A percentile compares a stretch with the other conserved stretches of the same genome.
phyloP scores from a whole-genome alignment of 768 basidiomycete species.

The Russula griseocarnosa region DNA sequence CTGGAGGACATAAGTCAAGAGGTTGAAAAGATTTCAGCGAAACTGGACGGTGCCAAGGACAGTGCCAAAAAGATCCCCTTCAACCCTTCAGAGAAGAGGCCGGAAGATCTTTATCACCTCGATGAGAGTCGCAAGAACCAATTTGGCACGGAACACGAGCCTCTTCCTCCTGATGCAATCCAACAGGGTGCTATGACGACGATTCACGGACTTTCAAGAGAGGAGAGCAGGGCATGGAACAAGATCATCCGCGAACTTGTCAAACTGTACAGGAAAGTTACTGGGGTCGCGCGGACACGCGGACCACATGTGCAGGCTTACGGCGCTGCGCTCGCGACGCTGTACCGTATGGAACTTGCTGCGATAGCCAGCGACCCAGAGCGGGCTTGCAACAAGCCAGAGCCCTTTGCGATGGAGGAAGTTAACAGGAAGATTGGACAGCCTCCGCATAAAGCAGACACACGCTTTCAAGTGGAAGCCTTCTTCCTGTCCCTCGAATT shows the following conservation, averaged over 20 bases:
- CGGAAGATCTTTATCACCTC: slow-evolving; percentile 7
- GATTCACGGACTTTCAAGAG: slow-evolving; percentile 26
- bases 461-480: slow-evolving; percentile 37
- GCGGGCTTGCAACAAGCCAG: slow-evolving; percentile 30
- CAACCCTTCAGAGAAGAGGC: not conserved
- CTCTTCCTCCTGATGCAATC: slow-evolving; percentile 21
- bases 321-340: slow-evolving; percentile 35
- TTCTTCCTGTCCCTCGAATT: slow-evolving; percentile 37
- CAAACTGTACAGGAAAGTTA: slow-evolving; percentile 31
- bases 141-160: slow-evolving; percentile 25
- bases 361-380: slow-evolving; percentile 28
- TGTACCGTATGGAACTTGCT: slow-evolving; percentile 34
- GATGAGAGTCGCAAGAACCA: not conserved
- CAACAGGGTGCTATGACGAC: slow-evolving; percentile 21
- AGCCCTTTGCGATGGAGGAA: slow-evolving; percentile 31
- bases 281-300: slow-evolving; percentile 30
- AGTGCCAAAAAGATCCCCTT: slow-evolving; percentile 25
- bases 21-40: slow-evolving; percentile 23
- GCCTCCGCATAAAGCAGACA: slow-evolving; percentile 37
- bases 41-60: slow-evolving; percentile 12
- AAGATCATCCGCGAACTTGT: slow-evolving; percentile 28
- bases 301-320: slow-evolving; percentile 37
- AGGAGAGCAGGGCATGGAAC: slow-evolving; percentile 32
- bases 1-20: slow-evolving; percentile 24
- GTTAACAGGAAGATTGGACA: slow-evolving; percentile 36